phyloP scores from a whole-genome alignment of 495 filamentous ascomycete genomes.

The Talaromyces stipitatus region DNA sequence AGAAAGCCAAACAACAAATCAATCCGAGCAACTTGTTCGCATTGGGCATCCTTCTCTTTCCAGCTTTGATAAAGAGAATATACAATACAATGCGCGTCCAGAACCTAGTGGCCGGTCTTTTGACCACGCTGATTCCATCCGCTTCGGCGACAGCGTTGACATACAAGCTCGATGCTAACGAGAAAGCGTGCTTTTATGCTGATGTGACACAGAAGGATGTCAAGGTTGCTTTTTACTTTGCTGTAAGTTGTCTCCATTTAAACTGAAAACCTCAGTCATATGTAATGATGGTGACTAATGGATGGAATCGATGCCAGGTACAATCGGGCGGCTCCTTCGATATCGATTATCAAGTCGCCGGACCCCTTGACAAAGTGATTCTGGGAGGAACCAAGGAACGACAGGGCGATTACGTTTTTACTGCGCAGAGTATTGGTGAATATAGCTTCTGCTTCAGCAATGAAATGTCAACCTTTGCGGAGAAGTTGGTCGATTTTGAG shows the following conservation, averaged over 20 bases:
- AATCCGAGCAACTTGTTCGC: not conserved
- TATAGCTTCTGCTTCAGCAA: constrained; percentile 99
- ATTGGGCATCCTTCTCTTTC: not conserved
- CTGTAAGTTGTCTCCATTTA: constrained; percentile 54
- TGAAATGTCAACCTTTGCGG: constrained; percentile 93
- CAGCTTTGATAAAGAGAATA: not conserved
- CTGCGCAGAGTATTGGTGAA: constrained; percentile 84
- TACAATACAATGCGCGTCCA: constrained; percentile 30
- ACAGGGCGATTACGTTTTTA: constrained; percentile 98
- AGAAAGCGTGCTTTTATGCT: constrained; percentile 92
- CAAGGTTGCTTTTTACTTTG: constrained; percentile 98
- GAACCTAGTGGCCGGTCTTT: constrained; percentile 42
- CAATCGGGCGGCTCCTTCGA: constrained; percentile 96
- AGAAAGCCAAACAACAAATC: constrained; percentile 5
- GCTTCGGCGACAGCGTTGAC: constrained; percentile 80
- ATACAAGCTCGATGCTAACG: constrained; percentile 83
- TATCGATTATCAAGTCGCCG: constrained; percentile 83
- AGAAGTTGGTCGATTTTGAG: constrained; percentile 98
- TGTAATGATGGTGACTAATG: not conserved
- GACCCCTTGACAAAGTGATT: constrained; percentile 74
- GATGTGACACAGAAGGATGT: constrained; percentile 58
- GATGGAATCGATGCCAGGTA: constrained; percentile 49
- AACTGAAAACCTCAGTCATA: not conserved
- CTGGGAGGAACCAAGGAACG: constrained; percentile 86
- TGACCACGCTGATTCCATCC: constrained; percentile 57